Base-by-base conservation (phyloP, 371 early-diverging fungal genomes). In the Basidiobolus heterosporus region DNA sequence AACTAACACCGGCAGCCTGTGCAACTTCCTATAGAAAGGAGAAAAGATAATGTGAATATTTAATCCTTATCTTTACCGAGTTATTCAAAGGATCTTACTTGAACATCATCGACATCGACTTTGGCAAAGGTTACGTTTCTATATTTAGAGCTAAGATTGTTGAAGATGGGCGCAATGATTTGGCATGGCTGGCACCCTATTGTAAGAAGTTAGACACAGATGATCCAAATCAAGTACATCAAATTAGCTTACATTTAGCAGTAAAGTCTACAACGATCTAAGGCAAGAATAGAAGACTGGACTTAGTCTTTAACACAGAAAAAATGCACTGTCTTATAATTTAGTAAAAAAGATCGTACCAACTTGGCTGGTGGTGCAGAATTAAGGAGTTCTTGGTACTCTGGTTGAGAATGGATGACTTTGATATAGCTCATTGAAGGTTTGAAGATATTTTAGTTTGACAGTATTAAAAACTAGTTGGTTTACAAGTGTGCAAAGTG, bases 11-110 rank as follows among this genome's bases (percentile, higher is more conserved):
- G 41, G 67, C 71, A 14, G 60, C 55, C 37, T 65, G 61, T 41
- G 85, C 76, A 54, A 89, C 67, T n/a, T 82, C 86, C 64, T 70
- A 58, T 1, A 16, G 3, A 24, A 19, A 44, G 19, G 20, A 4
- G 3, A 18, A 19, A 19, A 44, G 44, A 7, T 19, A 7, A 11
- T 15, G 16, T 13, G 8, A 41, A 18, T 41, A 9, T 8, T 41
- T 9, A 15, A 13, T 14, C 18, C 41, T 41, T 20, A 19, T 40
- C 41, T 6, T 40, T 18, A 38, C 19, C 3, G 8, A 36, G 36
- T 9, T 13, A 9, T 23, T 30, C 24, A 22, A 36, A 7, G 30
- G 11, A 18, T 38, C 14, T 14, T 15, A 63, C 62, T 45, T 61
- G 59, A 11, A 55, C 53, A 39, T 70, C 55, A 49, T 78, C 76